A percentile compares a stretch with the other conserved stretches of the same genome.
Evolutionary conservation across 2,329 filamentous ascomycete species (phyloP).

Genomic region (Bipolaris oryzae): DNA sequence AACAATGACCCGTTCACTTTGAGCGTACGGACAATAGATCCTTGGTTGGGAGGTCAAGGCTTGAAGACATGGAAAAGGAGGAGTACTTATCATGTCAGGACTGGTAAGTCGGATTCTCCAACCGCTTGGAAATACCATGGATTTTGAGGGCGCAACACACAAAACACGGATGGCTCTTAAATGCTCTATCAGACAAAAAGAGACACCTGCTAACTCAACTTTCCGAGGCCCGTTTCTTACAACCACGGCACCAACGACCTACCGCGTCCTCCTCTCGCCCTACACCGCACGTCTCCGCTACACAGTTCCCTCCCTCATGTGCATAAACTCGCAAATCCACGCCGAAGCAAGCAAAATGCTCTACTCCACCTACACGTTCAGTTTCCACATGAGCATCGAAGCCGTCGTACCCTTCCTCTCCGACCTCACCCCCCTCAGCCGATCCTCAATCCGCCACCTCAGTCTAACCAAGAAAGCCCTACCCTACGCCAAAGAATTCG

Average conservation of each 20-base stretch:
- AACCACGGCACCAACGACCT: conserved; percentile 60
- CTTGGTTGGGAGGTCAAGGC: conserved; percentile 37
- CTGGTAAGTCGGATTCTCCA: conserved; percentile 32
- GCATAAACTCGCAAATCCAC: conserved; percentile 51
- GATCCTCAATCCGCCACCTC: conserved; percentile 57
- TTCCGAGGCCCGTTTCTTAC: conserved; percentile 50
- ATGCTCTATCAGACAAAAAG: not conserved
- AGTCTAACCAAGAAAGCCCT: conserved; percentile 63
- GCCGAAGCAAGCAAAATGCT: conserved; percentile 62
- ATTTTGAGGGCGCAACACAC: not conserved
- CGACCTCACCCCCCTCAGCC: conserved; percentile 60
- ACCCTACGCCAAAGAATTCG: conserved; percentile 61
- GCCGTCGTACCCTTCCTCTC: conserved; percentile 65
- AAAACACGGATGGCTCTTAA: not conserved
- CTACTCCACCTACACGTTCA: conserved; percentile 63
- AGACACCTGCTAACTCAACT: conserved; percentile 20
- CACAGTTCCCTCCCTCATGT: conserved; percentile 40
- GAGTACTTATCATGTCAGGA: conserved; percentile 47
- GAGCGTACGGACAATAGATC: conserved; percentile 54
- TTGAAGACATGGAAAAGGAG: conserved; percentile 41
- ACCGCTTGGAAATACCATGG: not conserved
- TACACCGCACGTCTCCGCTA: conserved; percentile 55
- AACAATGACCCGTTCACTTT: conserved; percentile 45
- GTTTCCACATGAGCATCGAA: conserved; percentile 66
- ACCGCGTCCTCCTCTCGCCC: conserved; percentile 55